Conservation (phyloP, 202 grass and related monocot species). For the Carex sylvatica region DNA sequence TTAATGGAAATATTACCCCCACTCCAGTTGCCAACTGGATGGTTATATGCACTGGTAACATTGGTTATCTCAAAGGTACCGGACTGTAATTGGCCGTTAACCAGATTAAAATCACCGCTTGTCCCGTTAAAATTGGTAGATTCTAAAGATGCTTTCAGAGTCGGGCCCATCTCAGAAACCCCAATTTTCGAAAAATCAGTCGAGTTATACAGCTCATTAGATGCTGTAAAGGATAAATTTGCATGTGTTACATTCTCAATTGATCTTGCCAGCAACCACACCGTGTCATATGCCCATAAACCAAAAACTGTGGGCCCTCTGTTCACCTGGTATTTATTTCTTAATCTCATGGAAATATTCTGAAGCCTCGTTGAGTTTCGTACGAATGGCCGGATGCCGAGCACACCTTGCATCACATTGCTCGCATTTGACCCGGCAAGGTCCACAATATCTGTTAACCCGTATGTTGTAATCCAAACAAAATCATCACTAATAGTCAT, state of each 20-base stretch:
- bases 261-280: conserved; percentile 27
- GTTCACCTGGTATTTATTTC: neutral
- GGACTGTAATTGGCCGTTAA: conserved; percentile 38
- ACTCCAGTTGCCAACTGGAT: conserved; percentile 49
- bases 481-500: conserved; percentile 3
- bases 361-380: neutral
- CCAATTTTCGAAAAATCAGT: conserved; percentile 37
- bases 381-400: conserved; percentile 30
- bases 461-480: conserved; percentile 28
- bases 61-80: conserved; percentile 57
- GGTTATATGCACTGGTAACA: conserved; percentile 20
- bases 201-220: neutral
- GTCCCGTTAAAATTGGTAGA: conserved; percentile 27
- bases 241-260: conserved; percentile 10
- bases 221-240: conserved; percentile 14
- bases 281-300: conserved; percentile 42
- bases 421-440: conserved; percentile 26
- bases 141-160: conserved; percentile 23
- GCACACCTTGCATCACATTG: conserved; percentile 41
- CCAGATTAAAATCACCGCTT: conserved; percentile 33
- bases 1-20: conserved; percentile 19
- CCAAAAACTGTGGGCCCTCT: conserved; percentile 8
- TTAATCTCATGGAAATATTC: conserved; percentile 18
- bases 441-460: conserved; percentile 57
- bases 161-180: conserved; percentile 23